phyloP scores from a whole-genome alignment of 192 early-diverging fungal genomes.

The Thamnidium elegans region DNA sequence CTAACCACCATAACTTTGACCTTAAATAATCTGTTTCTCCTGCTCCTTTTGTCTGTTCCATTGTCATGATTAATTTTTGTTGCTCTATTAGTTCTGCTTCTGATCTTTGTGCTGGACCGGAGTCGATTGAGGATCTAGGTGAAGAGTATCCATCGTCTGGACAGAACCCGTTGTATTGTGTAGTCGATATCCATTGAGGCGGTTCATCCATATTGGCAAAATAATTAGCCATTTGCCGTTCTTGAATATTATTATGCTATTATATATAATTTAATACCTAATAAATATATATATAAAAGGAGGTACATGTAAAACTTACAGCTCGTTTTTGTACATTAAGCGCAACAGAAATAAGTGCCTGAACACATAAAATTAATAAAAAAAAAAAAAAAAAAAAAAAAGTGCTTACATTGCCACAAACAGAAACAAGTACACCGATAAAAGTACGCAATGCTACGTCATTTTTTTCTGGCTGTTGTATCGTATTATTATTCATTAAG shows the following conservation, averaged over 20 bases:
- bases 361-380: neutral
- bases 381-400: neutral
- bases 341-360: slow-evolving; percentile 66
- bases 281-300: neutral
- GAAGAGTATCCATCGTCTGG: slow-evolving; percentile 44
- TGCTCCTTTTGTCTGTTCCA: slow-evolving; percentile 20
- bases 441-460: slow-evolving; percentile 44
- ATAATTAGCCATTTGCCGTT: slow-evolving; percentile 29
- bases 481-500: neutral
- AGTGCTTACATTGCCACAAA: slow-evolving; percentile 57
- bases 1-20: slow-evolving; percentile 67
- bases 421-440: slow-evolving; percentile 62
- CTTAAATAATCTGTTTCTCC: slow-evolving; percentile 43
- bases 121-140: slow-evolving; percentile 30
- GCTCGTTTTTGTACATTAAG: slow-evolving; percentile 74
- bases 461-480: slow-evolving; percentile 7
- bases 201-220: slow-evolving; percentile 31
- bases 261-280: neutral
- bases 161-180: slow-evolving; percentile 19
- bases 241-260: slow-evolving; percentile 32
- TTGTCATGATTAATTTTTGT: slow-evolving; percentile 27
- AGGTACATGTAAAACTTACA: slow-evolving; percentile 35
- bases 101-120: neutral
- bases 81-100: slow-evolving; percentile 12
- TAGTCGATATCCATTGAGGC: slow-evolving; percentile 27